A percentile compares a stretch with the other conserved stretches of the same genome.
These are phyloP conservation scores for Mortierella sp. DNA, from an alignment of 371 early-diverging fungal genomes.

Conservation along the genomic window DNA sequence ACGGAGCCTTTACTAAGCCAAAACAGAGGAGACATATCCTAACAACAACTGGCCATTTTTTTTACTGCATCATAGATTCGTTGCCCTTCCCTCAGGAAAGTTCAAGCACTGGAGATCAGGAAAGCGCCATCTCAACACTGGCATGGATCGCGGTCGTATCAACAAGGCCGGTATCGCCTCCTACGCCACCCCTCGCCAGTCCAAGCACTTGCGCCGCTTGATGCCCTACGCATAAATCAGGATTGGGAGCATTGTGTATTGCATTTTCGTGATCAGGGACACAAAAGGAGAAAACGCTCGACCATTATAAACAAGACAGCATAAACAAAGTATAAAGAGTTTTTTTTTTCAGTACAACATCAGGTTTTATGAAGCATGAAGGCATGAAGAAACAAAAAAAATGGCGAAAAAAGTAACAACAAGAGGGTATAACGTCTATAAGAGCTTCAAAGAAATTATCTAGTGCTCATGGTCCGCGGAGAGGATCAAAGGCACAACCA, in stretches of 20 bases:
- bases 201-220: constrained; percentile 55
- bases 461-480: constrained; percentile 56
- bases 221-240: constrained; percentile 58
- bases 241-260: background rate
- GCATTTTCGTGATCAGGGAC: background rate
- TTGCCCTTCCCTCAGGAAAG: constrained; percentile 56
- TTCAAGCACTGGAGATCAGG: constrained; percentile 60
- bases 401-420: constrained; percentile 1
- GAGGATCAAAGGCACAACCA: constrained; percentile 52
- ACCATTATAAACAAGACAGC: background rate
- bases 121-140: constrained; percentile 60
- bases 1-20: background rate
- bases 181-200: constrained; percentile 50
- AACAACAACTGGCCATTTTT: no score
- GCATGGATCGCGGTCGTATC: constrained; percentile 58
- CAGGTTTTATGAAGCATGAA: background rate
- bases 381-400: background rate
- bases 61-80: constrained; percentile 33
- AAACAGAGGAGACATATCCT: background rate
- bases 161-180: constrained; percentile 50
- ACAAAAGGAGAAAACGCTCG: background rate
- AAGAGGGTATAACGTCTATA: background rate
- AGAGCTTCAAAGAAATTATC: background rate
- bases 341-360: background rate
- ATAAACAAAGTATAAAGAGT: background rate